Evolutionary conservation across 2,329 filamentous ascomycete species (phyloP).

Genomic region (Mollisiaceae sp.): DNA sequence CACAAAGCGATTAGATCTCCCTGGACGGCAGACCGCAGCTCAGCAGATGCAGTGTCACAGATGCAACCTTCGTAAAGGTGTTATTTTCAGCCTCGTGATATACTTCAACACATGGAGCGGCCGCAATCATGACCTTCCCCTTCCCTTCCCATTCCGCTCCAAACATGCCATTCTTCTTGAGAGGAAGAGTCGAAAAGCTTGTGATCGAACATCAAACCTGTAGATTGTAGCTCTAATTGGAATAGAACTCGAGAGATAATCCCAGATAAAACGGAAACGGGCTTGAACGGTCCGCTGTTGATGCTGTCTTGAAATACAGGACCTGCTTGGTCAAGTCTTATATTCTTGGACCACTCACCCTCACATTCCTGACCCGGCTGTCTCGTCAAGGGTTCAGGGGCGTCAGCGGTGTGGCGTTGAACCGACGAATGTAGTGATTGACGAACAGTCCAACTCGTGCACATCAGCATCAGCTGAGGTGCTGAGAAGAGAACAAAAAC

Average conservation of each 20-base stretch:
- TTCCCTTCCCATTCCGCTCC: background rate
- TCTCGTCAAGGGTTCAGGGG: background rate
- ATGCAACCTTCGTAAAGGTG: background rate
- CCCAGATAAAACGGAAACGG: background rate
- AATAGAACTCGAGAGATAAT: too few species aligned
- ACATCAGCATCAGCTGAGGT: too few species aligned
- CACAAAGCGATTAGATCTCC: constrained; percentile 17
- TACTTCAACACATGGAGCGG: background rate
- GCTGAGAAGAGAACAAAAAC: background rate
- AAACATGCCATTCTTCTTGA: background rate
- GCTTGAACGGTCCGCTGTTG: constrained; percentile 21
- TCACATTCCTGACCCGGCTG: background rate
- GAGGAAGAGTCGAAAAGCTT: background rate
- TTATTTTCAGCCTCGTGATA: constrained; percentile 19
- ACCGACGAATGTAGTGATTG: background rate
- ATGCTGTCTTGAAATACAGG: background rate
- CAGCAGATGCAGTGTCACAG: constrained; percentile 11
- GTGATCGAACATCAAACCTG: background rate
- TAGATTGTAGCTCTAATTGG: background rate
- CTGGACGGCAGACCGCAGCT: constrained; percentile 10
- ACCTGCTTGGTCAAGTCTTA: background rate
- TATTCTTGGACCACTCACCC: background rate
- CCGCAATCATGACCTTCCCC: background rate
- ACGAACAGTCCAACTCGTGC: too few species aligned
- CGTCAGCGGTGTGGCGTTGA: background rate